Percentiles rank a stretch among this genome's conserved stretches.
These are phyloP conservation scores for Boletus semigastroideus DNA, from an alignment of 1,284 basidiomycete species.

Conservation along the genomic window DNA sequence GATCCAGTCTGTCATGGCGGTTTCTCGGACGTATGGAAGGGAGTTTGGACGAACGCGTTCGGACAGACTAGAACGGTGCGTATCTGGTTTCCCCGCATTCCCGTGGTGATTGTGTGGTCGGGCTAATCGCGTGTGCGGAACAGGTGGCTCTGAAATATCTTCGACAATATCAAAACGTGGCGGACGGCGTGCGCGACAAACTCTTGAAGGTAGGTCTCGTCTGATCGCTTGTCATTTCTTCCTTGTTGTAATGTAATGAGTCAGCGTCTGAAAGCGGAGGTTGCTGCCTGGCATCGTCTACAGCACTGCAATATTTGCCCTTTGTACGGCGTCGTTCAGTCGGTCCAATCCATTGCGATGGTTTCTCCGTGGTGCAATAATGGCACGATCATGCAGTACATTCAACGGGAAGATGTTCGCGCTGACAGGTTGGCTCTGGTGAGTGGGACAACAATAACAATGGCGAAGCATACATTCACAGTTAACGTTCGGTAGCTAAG, in stretches of 20 bases:
- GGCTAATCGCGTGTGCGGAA: not conserved
- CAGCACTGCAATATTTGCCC: conserved; percentile 52
- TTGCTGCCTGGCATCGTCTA: conserved; percentile 52
- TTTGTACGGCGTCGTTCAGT: conserved; percentile 51
- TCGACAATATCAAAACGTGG: conserved; percentile 48
- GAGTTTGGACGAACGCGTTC: conserved; percentile 47
- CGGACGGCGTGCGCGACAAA: conserved; percentile 48
- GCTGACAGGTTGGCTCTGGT: conserved; percentile 48
- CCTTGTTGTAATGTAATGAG: not conserved
- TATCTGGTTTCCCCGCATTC: not conserved
- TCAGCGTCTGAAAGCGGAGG: conserved; percentile 52
- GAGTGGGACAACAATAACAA: conserved; percentile 19
- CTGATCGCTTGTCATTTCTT: not conserved
- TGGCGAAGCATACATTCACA: not conserved
- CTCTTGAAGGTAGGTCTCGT: conserved; percentile 42
- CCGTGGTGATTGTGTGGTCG: not conserved
- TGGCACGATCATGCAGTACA: conserved; percentile 50
- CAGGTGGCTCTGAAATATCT: conserved; percentile 58
- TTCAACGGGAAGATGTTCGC: conserved; percentile 38
- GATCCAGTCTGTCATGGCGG: conserved; percentile 48
- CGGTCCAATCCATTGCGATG: conserved; percentile 51
- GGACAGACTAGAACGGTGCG: conserved; percentile 38
- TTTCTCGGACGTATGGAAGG: conserved; percentile 62
- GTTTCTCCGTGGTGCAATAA: conserved; percentile 61
- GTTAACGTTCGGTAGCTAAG: conserved; percentile 35